Evolutionary conservation across 139 green algal species (phyloP), one percentile per base, ranked within the genome.

Genomic region (Diplosphaera chodatii): DNA sequence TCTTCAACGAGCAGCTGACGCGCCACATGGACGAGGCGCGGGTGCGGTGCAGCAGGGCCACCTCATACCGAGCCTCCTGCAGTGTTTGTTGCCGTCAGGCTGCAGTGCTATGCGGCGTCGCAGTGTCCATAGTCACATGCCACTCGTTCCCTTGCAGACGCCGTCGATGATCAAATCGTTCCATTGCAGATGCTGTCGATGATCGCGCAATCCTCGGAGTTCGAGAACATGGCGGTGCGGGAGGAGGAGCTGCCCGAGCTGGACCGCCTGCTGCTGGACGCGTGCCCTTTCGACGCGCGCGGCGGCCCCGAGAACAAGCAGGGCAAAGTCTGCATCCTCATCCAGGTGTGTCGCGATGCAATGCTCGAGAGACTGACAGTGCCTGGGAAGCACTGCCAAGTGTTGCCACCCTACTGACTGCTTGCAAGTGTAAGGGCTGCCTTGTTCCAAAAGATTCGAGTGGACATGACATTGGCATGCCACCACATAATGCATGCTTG

Each of bases 231-330:
- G 67, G 84, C 82, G 64, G 85, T 98, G 48, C 71, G 94, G n/a
- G 91, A 98, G 79, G 95, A 99, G 67, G 95, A 99, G 85, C 71
- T 96, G 73, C 75, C 77, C 10, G 95, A 99, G 83, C 82, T 99
- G 73, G 88, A 97, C 72, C 69, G 73, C 15, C 75, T 98, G 32
- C 32, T 63, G 25, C 76, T 80, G 1, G 67, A 78, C 31, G 82
- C 66, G 16, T 90, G 86, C 81, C 86, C 82, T 32, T 85, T 91
- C 59, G 79, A 89, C 5, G 73, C 94, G 30, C 89, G 90, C 70
- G 89, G 85, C 23, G 91, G 91, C 29, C 37, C 86, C 0, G 92
- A 96, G 67, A 96, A 91, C 80, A 89, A 90, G 75, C 72, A 88
- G 18, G 92, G 93, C 72, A 99, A 99, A 78, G 89, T 91, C 66